Evolutionary conservation across 2,329 filamentous ascomycete species (phyloP).

Genomic region (Knoxdaviesia capensis): DNA sequence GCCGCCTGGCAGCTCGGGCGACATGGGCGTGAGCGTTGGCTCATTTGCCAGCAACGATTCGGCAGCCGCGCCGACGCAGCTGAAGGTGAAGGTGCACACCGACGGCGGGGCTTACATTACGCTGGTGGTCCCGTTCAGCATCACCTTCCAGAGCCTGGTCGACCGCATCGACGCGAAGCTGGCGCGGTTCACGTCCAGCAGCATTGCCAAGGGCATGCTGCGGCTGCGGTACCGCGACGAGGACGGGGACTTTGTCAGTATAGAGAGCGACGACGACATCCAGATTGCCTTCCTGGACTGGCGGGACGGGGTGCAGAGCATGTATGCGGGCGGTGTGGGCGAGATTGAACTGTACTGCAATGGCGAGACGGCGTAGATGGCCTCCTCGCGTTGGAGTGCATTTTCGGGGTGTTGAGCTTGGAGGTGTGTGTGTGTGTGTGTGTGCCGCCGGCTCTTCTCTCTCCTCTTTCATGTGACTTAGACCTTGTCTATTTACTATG

Average conservation of each 20-base stretch:
- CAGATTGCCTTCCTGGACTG: constrained; percentile 90
- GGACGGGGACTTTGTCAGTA: constrained; percentile 82
- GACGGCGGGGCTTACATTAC: constrained; percentile 75
- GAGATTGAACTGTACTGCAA: constrained; percentile 81
- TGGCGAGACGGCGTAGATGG: constrained; percentile 19
- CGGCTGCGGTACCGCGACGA: constrained; percentile 82
- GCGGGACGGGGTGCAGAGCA: constrained; percentile 46
- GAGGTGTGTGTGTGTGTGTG: too few relatives aligned
- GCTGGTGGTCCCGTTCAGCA: constrained; percentile 89
- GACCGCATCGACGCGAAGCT: constrained; percentile 95
- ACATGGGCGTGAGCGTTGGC: too few relatives aligned
- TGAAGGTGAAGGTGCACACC: constrained; percentile 91
- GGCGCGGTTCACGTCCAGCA: constrained; percentile 64
- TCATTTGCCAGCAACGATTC: too few relatives aligned
- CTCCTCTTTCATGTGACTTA: not conserved
- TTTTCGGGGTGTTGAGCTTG: not conserved
- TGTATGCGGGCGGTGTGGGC: constrained; percentile 50
- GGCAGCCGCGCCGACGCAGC: constrained; percentile 36
- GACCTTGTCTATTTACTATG: constrained; percentile 2
- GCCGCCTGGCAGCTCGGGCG: too few relatives aligned
- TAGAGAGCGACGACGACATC: constrained; percentile 90
- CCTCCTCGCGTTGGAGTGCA: not conserved
- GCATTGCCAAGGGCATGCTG: constrained; percentile 63
- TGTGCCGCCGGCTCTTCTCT: not conserved
- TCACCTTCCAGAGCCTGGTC: constrained; percentile 79